A percentile compares a stretch with the other conserved stretches of the same genome.
Conservation (phyloP, 2,329 filamentous ascomycete genomes). For the Cladophialophora immunda region DNA sequence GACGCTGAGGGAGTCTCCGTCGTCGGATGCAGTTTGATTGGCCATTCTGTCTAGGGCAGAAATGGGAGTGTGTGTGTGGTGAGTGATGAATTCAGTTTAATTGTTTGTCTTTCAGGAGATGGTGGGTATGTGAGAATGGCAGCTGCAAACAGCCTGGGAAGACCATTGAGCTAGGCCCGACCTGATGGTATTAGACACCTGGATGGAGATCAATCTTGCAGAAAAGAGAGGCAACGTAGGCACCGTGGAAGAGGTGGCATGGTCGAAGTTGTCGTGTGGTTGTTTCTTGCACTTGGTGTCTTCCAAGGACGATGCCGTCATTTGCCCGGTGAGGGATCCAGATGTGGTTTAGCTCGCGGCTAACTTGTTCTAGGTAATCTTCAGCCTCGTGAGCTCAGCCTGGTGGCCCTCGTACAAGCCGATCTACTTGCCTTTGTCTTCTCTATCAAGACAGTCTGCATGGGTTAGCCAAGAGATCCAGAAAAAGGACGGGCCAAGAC, state of each 20-base stretch:
- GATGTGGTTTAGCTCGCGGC: background rate
- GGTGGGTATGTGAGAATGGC: background rate
- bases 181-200: background rate
- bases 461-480: no score
- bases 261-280: background rate
- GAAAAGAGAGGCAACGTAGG: background rate
- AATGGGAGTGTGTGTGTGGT: background rate
- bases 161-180: background rate
- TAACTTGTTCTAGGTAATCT: background rate
- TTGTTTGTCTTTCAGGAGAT: background rate
- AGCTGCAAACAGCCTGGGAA: background rate
- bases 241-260: background rate
- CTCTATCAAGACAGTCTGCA: background rate
- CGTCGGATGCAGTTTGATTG: background rate
- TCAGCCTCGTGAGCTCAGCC: background rate
- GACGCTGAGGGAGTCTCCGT: slow-evolving; percentile 24
- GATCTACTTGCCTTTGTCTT: background rate
- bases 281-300: background rate
- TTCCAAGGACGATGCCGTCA: slow-evolving; percentile 2
- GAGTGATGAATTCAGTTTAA: background rate
- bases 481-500: no score
- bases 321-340: background rate
- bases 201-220: background rate
- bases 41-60: background rate
- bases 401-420: no score